Evolutionary conservation across 306 rosid species (phyloP), one percentile per base, ranked within the genome.

Genomic region (Rubus parviflorus): DNA sequence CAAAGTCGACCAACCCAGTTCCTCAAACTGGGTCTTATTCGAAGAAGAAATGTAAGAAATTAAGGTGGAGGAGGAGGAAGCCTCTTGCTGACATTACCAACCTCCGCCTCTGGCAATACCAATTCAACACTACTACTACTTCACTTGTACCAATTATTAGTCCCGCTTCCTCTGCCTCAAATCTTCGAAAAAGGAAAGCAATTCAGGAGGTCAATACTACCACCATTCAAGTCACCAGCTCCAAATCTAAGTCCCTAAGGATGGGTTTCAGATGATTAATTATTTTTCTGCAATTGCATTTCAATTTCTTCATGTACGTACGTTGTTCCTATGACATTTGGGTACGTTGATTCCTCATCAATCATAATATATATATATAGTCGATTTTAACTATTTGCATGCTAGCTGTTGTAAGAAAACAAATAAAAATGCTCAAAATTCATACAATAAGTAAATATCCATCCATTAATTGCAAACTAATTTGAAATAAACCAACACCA

Each of bases 21-120:
- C 1, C 30, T 6, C 38, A 4, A 54, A 40, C 3, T 19, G 3
- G 37, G 53, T 43, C 35, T 30, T 30, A 1, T 13, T 22, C 13
- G 52, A 22, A 41, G 56, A 25, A 17, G 58, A 74, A 43, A 45
- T 74, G 68, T 25, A 13, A 66, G 70, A n/a, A 3, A 8, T 5
- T n/a, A n/a, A 66, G 71, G 71, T 66, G 35, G 67, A 56, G 52
- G 53, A 56, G 52, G 53, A 58, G 77, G 69, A 60, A 60, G 69
- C 70, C 70, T 60, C 77, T 74, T 5, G 77, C 77, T 5, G 77
- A 74, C 47, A 10, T 74, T 5, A 74, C 69, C n/a, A 60, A 43
- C 19, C 45, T 58, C 67, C 16, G 14, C 40, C 7, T 4, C 23
- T 38, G 0, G 66, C 66, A 4, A 11, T 60, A 60, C 66, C 19